Evolutionary conservation across 2,329 filamentous ascomycete genomes (phyloP).

Genomic region (Sclerotinia sclerotiorum): DNA sequence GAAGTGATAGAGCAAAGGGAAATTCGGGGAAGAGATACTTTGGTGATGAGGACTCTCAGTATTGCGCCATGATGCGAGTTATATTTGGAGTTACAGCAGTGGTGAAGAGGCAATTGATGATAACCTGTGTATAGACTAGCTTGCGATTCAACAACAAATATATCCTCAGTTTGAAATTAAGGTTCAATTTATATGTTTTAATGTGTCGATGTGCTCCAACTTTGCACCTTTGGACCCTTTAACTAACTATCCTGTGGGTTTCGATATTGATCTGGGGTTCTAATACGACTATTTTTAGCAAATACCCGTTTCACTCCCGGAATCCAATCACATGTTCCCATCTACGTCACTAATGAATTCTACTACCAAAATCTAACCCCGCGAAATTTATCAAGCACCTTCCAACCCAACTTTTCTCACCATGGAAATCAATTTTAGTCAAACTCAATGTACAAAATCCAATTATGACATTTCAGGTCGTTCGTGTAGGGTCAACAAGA

Average conservation of each 20-base stretch:
- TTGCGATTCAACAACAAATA: conserved; percentile 31
- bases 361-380: conserved; percentile 18
- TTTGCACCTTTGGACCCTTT: neutral
- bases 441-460: conserved; percentile 34
- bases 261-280: neutral
- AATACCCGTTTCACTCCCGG: neutral
- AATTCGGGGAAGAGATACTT: neutral
- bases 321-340: conserved; percentile 31
- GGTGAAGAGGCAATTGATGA: conserved; percentile 10
- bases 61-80: neutral
- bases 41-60: neutral
- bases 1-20: neutral
- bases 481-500: conserved; percentile 36
- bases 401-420: conserved; percentile 26
- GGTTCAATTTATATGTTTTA: neutral
- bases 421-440: conserved; percentile 25
- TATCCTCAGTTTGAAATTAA: conserved; percentile 19
- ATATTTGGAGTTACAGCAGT: conserved; percentile 10
- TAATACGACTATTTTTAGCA: conserved; percentile 12
- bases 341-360: conserved; percentile 34
- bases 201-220: neutral
- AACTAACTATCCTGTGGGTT: neutral
- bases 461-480: conserved; percentile 35
- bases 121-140: conserved; percentile 35
- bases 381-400: conserved; percentile 27